Base-by-base conservation (phyloP, 2,329 filamentous ascomycete species). In the Zasmidium cellare region DNA sequence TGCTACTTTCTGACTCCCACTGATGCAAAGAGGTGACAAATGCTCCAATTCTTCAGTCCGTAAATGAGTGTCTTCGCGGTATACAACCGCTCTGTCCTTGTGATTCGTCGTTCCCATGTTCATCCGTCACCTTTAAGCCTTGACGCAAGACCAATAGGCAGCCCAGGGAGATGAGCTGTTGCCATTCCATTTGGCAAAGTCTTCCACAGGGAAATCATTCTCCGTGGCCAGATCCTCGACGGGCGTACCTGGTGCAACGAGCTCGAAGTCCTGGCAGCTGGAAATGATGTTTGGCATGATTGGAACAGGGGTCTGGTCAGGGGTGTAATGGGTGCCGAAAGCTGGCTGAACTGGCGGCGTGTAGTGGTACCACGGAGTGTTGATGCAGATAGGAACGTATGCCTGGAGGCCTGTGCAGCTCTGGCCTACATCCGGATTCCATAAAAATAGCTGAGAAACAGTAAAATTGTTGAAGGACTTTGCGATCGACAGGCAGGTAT, bases 351-450 rank as follows among this genome's bases (percentile, higher is more conserved):
- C 60, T 0, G 64, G 64, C 20, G 62, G 58, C 19, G 49, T 56
- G 55, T 51, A 65, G 9, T 55, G 20, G 56, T 65, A 65, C 47
- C 57, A 59, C 7, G 60, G 60, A 1, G 61, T 64, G 38, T 61
- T 58, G 41, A 73, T 71, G 65, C 72, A 74, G 51, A 73, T 67
- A 9, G 71, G 71, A 3, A 70, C 67, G 55, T 67, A 70, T n/a
- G 69, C 71, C 25, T 64, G 68, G 1, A 74, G 64, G 12, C 70
- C 67, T 51, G 67, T 69, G 56, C 70, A 72, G 16, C 61, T 58
- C 19, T 64, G 63, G 46, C 69, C 66, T 49, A 66, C 60, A 20
- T 46, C 53, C 1, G 72, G 72, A 62, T 74, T 74, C 72, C 72
- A 74, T n/a, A 65, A 62, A 59, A 69, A 70, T 45, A 73, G 65